Evolutionary conservation across 768 basidiomycete genomes (phyloP).

Genomic region (Collybia sp.): DNA sequence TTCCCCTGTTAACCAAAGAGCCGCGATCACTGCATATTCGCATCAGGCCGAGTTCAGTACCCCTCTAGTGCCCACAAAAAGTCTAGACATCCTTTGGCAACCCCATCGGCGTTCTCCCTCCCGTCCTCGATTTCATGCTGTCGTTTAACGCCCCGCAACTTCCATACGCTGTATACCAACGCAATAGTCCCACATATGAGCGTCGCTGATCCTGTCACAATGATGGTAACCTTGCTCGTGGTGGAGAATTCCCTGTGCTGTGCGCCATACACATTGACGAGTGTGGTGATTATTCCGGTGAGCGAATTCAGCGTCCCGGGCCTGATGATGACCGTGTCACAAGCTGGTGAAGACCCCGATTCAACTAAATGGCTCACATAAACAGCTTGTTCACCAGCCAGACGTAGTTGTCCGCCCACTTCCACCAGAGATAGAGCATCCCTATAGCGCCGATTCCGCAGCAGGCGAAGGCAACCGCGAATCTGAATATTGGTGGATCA

Average conservation of each 20-base stretch:
- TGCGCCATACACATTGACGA: slow-evolving; percentile 44
- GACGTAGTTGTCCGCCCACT: slow-evolving; percentile 53
- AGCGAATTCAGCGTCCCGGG: slow-evolving; percentile 55
- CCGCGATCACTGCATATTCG: no score
- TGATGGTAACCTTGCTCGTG: slow-evolving; percentile 39
- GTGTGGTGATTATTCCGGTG: slow-evolving; percentile 51
- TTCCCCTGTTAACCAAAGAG: no score
- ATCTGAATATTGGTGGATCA: slow-evolving; percentile 24
- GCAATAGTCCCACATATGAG: slow-evolving; percentile 35
- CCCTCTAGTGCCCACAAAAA: no score
- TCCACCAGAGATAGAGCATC: slow-evolving; percentile 58
- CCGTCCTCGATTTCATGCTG: slow-evolving; percentile 38
- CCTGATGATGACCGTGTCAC: slow-evolving; percentile 20
- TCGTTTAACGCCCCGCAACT: slow-evolving; percentile 35
- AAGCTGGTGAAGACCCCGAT: no score
- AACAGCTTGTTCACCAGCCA: slow-evolving; percentile 57
- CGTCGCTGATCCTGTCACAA: slow-evolving; percentile 36
- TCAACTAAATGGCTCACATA: slow-evolving; percentile 29
- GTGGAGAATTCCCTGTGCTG: slow-evolving; percentile 41
- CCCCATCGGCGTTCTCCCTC: slow-evolving; percentile 32
- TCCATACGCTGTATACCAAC: slow-evolving; percentile 39
- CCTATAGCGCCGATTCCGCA: slow-evolving; percentile 47
- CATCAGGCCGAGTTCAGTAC: no score
- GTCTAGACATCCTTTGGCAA: slow-evolving; percentile 31
- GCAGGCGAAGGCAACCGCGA: slow-evolving; percentile 51